These are phyloP conservation scores for Podospora pseudopauciseta DNA, from an alignment of 495 filamentous ascomycete species.

Conservation along the genomic window DNA sequence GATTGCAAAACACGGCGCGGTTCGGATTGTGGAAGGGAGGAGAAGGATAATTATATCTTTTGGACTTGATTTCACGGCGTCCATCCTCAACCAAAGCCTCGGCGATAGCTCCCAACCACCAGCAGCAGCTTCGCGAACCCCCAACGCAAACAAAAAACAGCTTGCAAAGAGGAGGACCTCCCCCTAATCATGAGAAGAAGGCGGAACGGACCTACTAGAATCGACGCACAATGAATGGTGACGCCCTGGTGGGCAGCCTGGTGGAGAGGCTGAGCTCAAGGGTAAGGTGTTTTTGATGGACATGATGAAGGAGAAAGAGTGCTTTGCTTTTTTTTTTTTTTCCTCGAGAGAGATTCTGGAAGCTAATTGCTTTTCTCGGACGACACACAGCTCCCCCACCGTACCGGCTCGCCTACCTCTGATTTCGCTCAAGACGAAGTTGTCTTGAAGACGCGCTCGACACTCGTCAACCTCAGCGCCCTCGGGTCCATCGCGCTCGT, in stretches of 20 bases:
- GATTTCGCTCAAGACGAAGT: conserved; percentile 60
- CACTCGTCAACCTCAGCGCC: conserved; percentile 57
- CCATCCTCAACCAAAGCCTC: no score
- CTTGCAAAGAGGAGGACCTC: background rate
- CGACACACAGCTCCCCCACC: conserved; percentile 54
- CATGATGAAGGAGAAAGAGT: background rate
- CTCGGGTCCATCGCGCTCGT: conserved; percentile 48
- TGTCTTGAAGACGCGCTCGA: conserved; percentile 55
- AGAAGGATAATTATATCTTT: background rate
- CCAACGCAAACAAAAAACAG: background rate
- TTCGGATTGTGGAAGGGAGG: no score
- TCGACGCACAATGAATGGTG: conserved; percentile 54
- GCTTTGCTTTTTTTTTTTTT: background rate
- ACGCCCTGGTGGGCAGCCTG: conserved; percentile 60
- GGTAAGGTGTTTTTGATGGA: conserved; percentile 38
- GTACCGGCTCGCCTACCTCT: conserved; percentile 55
- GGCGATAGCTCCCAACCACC: background rate
- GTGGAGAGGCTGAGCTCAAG: conserved; percentile 61
- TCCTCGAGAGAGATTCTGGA: background rate
- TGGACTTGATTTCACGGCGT: no score
- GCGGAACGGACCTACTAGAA: conserved; percentile 23
- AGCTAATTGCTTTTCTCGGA: background rate
- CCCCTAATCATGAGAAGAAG: conserved; percentile 33
- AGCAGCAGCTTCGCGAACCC: background rate
- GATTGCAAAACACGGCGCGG: background rate